These are phyloP conservation scores for Nakazawaea sp. DNA, from an alignment of 805 yeast species.

Conservation along the genomic window DNA sequence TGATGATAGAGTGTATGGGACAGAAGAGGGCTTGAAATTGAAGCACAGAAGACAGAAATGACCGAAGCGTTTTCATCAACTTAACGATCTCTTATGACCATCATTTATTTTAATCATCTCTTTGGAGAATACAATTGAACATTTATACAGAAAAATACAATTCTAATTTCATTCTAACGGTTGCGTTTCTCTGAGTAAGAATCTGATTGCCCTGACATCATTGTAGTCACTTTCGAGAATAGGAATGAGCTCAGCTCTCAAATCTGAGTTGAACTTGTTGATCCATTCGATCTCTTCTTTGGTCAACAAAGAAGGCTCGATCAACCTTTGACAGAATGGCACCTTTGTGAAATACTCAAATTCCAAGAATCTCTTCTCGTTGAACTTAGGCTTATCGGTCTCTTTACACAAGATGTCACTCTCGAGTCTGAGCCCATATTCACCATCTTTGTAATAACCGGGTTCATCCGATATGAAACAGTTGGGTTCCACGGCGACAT, in stretches of 20 bases:
- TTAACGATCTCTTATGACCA: too few species aligned
- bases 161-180: too few species aligned
- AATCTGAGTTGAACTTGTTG: slow-evolving; percentile 53
- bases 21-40: too few species aligned
- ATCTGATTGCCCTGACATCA: slow-evolving; percentile 53
- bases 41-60: too few species aligned
- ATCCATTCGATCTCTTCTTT: slow-evolving; percentile 61
- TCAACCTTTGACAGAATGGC: slow-evolving; percentile 76
- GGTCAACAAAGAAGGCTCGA: slow-evolving; percentile 51
- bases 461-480: slow-evolving; percentile 89
- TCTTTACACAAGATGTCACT: slow-evolving; percentile 62
- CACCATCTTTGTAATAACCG: slow-evolving; percentile 87
- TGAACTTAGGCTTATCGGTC: slow-evolving; percentile 37
- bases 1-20: slow-evolving; percentile 68
- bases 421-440: slow-evolving; percentile 86
- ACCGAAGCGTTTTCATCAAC: too few species aligned
- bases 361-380: slow-evolving; percentile 50
- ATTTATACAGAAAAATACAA: neutral
- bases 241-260: slow-evolving; percentile 46
- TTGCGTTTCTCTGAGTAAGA: slow-evolving; percentile 66
- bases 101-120: too few species aligned
- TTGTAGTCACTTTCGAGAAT: slow-evolving; percentile 41
- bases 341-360: slow-evolving; percentile 83
- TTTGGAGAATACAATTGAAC: too few species aligned
- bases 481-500: slow-evolving; percentile 49